phyloP scores from a whole-genome alignment of 768 basidiomycete genomes.

The Boletus rubropictus region DNA sequence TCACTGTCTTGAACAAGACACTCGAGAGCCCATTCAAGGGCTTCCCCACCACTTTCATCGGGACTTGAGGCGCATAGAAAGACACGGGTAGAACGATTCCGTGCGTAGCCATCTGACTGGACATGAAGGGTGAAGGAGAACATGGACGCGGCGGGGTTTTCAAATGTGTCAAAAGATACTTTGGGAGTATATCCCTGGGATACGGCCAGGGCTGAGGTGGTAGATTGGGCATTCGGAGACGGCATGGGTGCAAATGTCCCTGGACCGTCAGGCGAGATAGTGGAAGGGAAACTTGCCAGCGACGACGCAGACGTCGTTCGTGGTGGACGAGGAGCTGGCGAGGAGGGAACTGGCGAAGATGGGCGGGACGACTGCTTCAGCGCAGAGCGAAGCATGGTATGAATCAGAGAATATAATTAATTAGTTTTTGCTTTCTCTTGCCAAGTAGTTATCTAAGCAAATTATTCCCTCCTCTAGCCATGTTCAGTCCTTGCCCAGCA shows the following conservation, averaged over 20 bases:
- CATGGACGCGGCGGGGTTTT: slow-evolving; percentile 75
- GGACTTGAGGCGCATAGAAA: slow-evolving; percentile 86
- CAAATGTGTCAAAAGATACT: slow-evolving; percentile 85
- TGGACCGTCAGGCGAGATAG: slow-evolving; percentile 18
- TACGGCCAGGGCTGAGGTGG: slow-evolving; percentile 14
- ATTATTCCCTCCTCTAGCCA: not conserved
- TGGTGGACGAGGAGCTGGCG: slow-evolving; percentile 20
- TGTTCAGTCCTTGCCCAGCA: slow-evolving; percentile 10
- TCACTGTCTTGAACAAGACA: slow-evolving; percentile 82
- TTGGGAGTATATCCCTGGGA: slow-evolving; percentile 34
- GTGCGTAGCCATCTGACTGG: slow-evolving; percentile 74
- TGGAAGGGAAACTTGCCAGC: slow-evolving; percentile 12
- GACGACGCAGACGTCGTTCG: slow-evolving; percentile 19
- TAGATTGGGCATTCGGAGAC: slow-evolving; percentile 16
- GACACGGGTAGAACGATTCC: slow-evolving; percentile 72
- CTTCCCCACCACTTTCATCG: slow-evolving; percentile 84
- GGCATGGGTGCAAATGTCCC: slow-evolving; percentile 12
- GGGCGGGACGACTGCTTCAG: slow-evolving; percentile 41
- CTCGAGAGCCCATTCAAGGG: slow-evolving; percentile 90
- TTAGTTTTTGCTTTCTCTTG: slow-evolving; percentile 1
- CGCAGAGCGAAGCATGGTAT: slow-evolving; percentile 44
- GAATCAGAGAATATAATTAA: slow-evolving; percentile 3
- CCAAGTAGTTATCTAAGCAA: not conserved
- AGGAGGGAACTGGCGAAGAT: slow-evolving; percentile 18
- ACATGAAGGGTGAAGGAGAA: slow-evolving; percentile 84